phyloP scores from a whole-genome alignment of 192 early-diverging fungal genomes.

The Coemansia sp. region DNA sequence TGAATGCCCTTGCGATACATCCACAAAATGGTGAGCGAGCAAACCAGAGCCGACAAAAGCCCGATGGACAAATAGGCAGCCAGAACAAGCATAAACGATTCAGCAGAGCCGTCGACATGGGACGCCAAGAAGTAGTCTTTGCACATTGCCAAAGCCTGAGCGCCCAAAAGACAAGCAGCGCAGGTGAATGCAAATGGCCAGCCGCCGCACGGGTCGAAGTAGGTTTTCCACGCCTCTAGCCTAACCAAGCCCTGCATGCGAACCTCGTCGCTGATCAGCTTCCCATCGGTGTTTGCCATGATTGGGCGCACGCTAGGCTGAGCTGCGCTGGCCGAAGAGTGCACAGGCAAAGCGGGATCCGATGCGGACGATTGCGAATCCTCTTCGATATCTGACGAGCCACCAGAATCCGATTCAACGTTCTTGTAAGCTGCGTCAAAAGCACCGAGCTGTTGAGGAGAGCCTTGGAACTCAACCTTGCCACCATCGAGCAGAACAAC shows the following conservation, averaged over 20 bases:
- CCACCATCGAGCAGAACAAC: neutral
- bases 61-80: constrained; percentile 22
- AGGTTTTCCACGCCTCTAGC: constrained; percentile 70
- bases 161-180: constrained; percentile 53
- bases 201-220: constrained; percentile 69
- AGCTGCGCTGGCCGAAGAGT: too few relatives aligned
- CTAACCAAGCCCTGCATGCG: constrained; percentile 72
- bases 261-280: constrained; percentile 79
- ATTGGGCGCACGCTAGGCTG: neutral
- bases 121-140: constrained; percentile 58
- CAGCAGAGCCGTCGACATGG: constrained; percentile 43
- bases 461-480: constrained; percentile 1
- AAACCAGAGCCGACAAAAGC: constrained; percentile 12
- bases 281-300: constrained; percentile 23
- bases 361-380: too few relatives aligned
- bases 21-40: constrained; percentile 17
- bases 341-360: too few relatives aligned
- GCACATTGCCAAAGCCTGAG: constrained; percentile 53
- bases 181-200: constrained; percentile 57
- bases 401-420: neutral
- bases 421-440: neutral
- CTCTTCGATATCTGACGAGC: neutral
- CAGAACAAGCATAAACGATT: constrained; percentile 7
- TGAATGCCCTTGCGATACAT: constrained; percentile 23
- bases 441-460: neutral